Base-by-base conservation (phyloP, 148 eudicot species). In the Rhododendron ferrugineum region DNA sequence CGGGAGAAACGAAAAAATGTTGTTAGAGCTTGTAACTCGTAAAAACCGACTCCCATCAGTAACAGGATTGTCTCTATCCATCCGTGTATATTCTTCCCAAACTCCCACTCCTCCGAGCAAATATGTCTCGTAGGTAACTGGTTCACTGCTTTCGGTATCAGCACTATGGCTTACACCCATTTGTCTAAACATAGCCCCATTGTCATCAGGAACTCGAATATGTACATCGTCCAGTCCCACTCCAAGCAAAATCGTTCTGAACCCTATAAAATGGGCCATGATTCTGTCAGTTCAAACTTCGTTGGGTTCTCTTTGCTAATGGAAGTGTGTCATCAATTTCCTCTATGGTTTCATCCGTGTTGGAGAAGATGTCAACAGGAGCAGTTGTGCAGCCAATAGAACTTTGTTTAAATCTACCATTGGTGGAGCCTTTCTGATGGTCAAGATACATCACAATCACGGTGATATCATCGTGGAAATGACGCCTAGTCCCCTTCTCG, bases 401-500 rank as follows among this genome's bases (percentile, higher is more conserved):
- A 40, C 42, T 15, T 64, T 56, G 68, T 56, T 80, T 88, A 40
- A 86, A 84, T 77, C 88, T 75, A 60, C 81, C 50, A 49, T 32
- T 40, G 34, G 50, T 44, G 20, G 60, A 44, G 58, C 68, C 60
- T 40, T 82, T 85, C 20, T 86, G 79, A 22, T 90, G 91, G 79
- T 90, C 92, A 34, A 92, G 92, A 82, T 89, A 92, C 22, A 92
- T 58, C 30, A 92, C 93, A 14, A 92, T 88, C 36, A 90, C 92
- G 0, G 93, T 85, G 78, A 92, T 92, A 80, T 92, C 93, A 68
- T 92, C 93, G 79, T 92, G 93, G 83, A 92, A 89, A 89, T 88
- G 90, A 0, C 93, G 91, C 50, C 93, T 88, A 50, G 82, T 78
- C 4, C 92, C 93, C 87, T 85, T 90, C 62, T 90, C 91, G 5